Evolutionary conservation across 352 stramenopile genomes (phyloP).

Genomic region (Globisporangium viniferum): DNA sequence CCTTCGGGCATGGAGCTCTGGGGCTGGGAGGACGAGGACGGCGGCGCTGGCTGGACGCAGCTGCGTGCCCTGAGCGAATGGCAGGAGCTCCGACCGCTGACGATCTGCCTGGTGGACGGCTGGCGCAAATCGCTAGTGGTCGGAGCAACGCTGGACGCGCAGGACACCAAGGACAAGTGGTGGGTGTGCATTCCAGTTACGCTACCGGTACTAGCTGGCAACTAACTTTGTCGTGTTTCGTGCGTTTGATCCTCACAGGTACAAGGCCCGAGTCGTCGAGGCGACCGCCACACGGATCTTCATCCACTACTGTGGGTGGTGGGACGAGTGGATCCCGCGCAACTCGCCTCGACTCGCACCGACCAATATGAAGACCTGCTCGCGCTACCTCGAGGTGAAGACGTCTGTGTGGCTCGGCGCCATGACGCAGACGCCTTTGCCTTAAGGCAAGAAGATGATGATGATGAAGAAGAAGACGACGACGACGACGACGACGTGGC

Average conservation of each 20-base stretch:
- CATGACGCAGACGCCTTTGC: background rate
- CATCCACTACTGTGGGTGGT: slow-evolving; percentile 4
- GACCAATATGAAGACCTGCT: background rate
- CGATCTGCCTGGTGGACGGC: background rate
- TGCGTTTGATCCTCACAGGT: background rate
- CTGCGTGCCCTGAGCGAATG: no score
- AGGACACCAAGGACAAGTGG: background rate
- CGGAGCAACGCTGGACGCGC: background rate
- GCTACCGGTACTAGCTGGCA: no score
- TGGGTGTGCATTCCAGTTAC: no score
- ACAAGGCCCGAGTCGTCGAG: background rate
- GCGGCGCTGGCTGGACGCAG: no score
- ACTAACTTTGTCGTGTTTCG: background rate
- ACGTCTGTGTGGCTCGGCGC: background rate
- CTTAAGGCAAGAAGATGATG: background rate
- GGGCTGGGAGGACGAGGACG: no score
- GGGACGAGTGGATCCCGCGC: background rate
- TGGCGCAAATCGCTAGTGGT: background rate
- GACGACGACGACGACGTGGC: background rate
- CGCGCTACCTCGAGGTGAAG: background rate
- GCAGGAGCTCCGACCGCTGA: no score
- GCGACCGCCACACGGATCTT: background rate
- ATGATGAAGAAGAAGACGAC: background rate
- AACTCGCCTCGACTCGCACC: background rate
- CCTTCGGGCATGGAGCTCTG: no score